phyloP scores from a whole-genome alignment of 805 yeast species.

The Saccharomycopsis amapae region DNA sequence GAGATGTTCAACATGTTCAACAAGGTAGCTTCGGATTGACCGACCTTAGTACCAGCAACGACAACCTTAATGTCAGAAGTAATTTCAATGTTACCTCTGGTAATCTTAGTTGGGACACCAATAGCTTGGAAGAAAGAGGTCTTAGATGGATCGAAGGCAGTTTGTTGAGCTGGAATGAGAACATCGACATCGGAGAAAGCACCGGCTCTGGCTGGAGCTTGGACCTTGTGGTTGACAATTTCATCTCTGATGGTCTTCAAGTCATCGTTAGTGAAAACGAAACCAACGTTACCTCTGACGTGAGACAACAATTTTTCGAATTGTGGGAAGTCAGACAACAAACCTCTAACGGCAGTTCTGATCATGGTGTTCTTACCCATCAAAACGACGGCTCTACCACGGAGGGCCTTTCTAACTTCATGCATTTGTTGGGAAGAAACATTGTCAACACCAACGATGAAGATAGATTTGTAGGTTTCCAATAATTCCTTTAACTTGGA shows the following conservation, averaged over 20 bases:
- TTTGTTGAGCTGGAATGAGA: constrained; percentile 98
- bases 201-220: constrained; percentile 99
- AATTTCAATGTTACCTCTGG: constrained; percentile 99
- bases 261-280: constrained; percentile 97
- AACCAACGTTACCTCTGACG: constrained; percentile 98
- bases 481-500: constrained; percentile 88
- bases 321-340: constrained; percentile 90
- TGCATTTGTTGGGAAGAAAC: constrained; percentile 99
- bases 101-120: constrained; percentile 99
- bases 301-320: constrained; percentile 90
- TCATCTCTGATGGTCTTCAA: constrained; percentile 87
- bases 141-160: constrained; percentile 99
- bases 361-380: constrained; percentile 99
- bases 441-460: constrained; percentile 99
- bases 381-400: constrained; percentile 90
- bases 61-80: constrained; percentile 95
- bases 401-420: constrained; percentile 94
- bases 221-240: constrained; percentile 87
- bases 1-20: constrained; percentile 99
- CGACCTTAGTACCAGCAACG: constrained; percentile 78
- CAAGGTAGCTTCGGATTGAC: constrained; percentile 98
- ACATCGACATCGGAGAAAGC: constrained; percentile 98
- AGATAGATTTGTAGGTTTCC: constrained; percentile 96
- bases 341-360: constrained; percentile 98
- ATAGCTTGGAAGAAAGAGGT: constrained; percentile 99